These are phyloP conservation scores for Vickermania spadyakhi DNA, from an alignment of 208 protist species.

Conservation along the genomic window DNA sequence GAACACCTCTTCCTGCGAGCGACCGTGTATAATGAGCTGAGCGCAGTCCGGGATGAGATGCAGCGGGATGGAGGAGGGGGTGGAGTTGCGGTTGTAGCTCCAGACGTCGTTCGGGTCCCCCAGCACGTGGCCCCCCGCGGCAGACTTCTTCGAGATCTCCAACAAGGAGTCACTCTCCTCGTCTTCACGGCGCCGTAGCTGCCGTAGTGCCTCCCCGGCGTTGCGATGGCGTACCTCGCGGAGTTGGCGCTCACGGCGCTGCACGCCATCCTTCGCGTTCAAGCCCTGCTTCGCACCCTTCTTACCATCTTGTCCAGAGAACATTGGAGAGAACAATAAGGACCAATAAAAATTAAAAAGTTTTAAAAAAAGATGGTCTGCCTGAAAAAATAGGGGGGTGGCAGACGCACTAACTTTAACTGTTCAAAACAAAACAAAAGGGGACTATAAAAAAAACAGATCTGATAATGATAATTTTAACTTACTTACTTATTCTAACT, in stretches of 20 bases:
- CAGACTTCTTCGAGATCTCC: neutral
- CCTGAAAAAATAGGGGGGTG: no score
- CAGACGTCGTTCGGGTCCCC: conserved; percentile 30
- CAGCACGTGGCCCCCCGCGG: neutral
- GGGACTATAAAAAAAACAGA: no score
- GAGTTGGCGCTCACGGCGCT: conserved; percentile 62
- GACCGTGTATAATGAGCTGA: conserved; percentile 37
- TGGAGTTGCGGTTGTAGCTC: conserved; percentile 30
- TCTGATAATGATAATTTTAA: no score
- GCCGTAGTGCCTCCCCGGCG: conserved; percentile 54
- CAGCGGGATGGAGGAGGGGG: conserved; percentile 50
- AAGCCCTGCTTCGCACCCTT: conserved; percentile 52
- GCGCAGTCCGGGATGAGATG: conserved; percentile 55
- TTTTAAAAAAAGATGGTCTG: no score
- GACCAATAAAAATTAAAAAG: no score
- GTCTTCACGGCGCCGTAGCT: conserved; percentile 34
- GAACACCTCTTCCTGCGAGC: conserved; percentile 40
- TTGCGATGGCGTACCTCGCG: conserved; percentile 51
- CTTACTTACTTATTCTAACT: no score
- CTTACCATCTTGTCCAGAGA: conserved; percentile 27
- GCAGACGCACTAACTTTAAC: no score
- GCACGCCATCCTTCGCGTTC: conserved; percentile 39
- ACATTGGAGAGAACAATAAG: conserved; percentile 14
- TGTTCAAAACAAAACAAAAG: no score
- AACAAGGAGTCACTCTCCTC: conserved; percentile 7